Evolutionary conservation across 2,329 filamentous ascomycete genomes (phyloP).

Genomic region (Huntiella decipiens): DNA sequence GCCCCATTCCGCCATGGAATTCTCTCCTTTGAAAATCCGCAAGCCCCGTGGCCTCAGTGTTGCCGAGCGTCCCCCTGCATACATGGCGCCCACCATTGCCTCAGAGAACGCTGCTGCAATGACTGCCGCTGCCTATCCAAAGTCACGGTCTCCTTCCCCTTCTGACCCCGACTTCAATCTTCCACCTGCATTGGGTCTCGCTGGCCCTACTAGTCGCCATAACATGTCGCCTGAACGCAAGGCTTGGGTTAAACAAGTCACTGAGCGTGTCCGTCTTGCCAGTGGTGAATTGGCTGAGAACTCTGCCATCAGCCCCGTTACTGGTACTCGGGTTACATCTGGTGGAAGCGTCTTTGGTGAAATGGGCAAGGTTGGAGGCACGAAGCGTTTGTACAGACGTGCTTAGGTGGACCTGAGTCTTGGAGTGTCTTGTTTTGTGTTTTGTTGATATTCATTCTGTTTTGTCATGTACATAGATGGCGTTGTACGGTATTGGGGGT

Average conservation of each 20-base stretch:
- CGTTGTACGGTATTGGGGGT: background rate
- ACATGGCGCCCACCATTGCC: conserved; percentile 22
- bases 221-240: conserved; percentile 54
- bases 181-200: conserved; percentile 37
- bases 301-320: background rate
- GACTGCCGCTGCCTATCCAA: conserved; percentile 18
- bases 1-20: conserved; percentile 19
- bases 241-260: conserved; percentile 68
- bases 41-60: conserved; percentile 32
- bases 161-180: conserved; percentile 15
- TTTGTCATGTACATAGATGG: background rate
- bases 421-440: background rate
- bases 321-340: background rate
- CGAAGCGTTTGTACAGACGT: conserved; percentile 50
- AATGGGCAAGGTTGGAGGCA: conserved; percentile 51
- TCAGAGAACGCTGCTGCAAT: conserved; percentile 13
- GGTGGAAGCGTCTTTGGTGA: conserved; percentile 35
- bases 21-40: conserved; percentile 28
- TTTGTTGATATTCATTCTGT: background rate
- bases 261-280: conserved; percentile 56
- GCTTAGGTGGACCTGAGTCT: conserved; percentile 10
- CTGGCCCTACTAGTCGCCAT: conserved; percentile 47
- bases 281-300: conserved; percentile 37
- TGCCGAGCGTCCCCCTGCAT: conserved; percentile 16
- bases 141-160: conserved; percentile 14